These are phyloP conservation scores for Xylariaceae sp. DNA, from an alignment of 2,329 filamentous ascomycete species.

Conservation along the genomic window DNA sequence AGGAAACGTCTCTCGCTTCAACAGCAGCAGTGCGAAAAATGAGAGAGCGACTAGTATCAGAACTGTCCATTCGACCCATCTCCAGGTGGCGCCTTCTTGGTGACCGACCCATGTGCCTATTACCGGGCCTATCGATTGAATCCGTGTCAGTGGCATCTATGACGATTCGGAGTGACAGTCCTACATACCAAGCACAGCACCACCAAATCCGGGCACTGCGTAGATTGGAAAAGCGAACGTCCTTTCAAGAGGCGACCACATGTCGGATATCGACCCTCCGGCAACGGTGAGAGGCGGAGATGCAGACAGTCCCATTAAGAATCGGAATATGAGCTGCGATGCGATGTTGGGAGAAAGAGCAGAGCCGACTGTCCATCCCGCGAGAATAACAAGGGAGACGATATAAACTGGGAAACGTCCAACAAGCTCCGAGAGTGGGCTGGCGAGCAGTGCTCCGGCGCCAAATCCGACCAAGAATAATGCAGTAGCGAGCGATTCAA, in stretches of 20 bases:
- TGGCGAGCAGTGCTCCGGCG: slow-evolving; percentile 36
- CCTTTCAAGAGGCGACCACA: slow-evolving; percentile 30
- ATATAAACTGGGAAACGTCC: slow-evolving; percentile 40
- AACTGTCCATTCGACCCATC: slow-evolving; percentile 40
- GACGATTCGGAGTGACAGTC: background rate
- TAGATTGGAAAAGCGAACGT: slow-evolving; percentile 25
- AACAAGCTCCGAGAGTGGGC: slow-evolving; percentile 38
- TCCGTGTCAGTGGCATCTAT: background rate
- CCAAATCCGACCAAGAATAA: slow-evolving; percentile 39
- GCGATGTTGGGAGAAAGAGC: slow-evolving; percentile 42
- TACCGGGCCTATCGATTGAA: slow-evolving; percentile 21
- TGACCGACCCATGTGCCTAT: slow-evolving; percentile 28
- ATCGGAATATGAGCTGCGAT: slow-evolving; percentile 45
- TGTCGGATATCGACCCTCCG: slow-evolving; percentile 43
- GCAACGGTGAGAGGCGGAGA: slow-evolving; percentile 43
- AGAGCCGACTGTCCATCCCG: slow-evolving; percentile 44
- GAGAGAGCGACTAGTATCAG: slow-evolving; percentile 26
- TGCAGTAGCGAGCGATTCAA: slow-evolving; percentile 39
- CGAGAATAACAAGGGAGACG: slow-evolving; percentile 39
- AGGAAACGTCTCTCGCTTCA: slow-evolving; percentile 32
- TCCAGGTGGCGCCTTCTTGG: slow-evolving; percentile 13
- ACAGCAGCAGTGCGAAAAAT: slow-evolving; percentile 18
- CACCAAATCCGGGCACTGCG: slow-evolving; percentile 23
- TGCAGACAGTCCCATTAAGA: slow-evolving; percentile 46
- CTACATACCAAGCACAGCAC: slow-evolving; percentile 24